Conservation (phyloP, 2,329 filamentous ascomycete genomes). For the Ascochyta rabiei region DNA sequence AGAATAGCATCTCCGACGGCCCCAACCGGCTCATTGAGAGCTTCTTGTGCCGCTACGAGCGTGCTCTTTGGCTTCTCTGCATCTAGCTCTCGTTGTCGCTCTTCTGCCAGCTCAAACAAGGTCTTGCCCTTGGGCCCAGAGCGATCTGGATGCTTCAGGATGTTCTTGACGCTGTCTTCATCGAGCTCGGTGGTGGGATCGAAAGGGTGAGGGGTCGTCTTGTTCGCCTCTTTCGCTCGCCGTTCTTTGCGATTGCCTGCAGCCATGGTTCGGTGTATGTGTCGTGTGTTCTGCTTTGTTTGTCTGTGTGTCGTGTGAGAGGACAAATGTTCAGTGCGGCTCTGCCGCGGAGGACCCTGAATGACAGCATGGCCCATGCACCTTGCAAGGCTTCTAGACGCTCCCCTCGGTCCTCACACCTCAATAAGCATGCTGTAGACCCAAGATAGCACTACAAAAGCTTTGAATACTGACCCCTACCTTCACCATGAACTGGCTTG, state of each 20-base stretch:
- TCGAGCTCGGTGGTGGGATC: conserved; percentile 47
- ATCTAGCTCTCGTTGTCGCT: conserved; percentile 57
- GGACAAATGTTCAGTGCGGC: conserved; percentile 29
- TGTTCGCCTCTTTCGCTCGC: conserved; percentile 46
- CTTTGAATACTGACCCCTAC: no score
- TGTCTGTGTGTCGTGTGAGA: conserved; percentile 9
- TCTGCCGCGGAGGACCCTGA: conserved; percentile 22
- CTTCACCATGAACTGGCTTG: conserved; percentile 49
- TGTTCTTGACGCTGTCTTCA: conserved; percentile 60
- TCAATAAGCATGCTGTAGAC: background rate
- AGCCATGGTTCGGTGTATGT: conserved; percentile 28
- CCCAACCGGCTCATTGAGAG: conserved; percentile 49
- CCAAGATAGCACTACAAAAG: background rate
- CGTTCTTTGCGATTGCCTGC: conserved; percentile 54
- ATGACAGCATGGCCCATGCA: conserved; percentile 25
- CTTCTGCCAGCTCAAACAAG: conserved; percentile 73
- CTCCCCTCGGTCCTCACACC: conserved; percentile 3
- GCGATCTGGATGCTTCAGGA: conserved; percentile 72
- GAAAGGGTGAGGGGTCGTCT: conserved; percentile 40
- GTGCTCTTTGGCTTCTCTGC: conserved; percentile 55
- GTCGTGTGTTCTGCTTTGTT: background rate
- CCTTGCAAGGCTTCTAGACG: conserved; percentile 4
- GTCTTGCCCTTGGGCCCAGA: conserved; percentile 67
- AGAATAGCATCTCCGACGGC: conserved; percentile 56
- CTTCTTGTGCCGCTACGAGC: conserved; percentile 44